A percentile compares a stretch with the other conserved stretches of the same genome.
Conservation (phyloP, 495 filamentous ascomycete genomes). For the Annulohypoxylon nitens region DNA sequence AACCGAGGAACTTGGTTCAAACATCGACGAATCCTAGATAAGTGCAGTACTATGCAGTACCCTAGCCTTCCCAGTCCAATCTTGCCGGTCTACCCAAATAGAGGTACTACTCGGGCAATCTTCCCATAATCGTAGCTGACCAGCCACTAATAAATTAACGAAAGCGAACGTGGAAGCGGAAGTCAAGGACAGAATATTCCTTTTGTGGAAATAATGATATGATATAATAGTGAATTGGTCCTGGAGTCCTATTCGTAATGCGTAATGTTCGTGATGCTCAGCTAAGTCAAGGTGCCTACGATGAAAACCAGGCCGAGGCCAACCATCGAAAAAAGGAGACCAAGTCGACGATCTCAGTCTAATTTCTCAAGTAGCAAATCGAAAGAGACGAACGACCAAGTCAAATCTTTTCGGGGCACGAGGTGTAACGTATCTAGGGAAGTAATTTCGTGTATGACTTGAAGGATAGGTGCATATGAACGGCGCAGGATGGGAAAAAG, state of each 20-base stretch:
- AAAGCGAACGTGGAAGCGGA: conserved; percentile 4
- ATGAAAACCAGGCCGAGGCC: conserved; percentile 4
- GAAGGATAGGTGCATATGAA: conserved; percentile 39
- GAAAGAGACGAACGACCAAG: background rate
- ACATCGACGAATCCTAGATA: conserved; percentile 3
- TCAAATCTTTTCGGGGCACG: background rate
- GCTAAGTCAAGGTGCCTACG: conserved; percentile 5
- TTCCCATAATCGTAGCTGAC: conserved; percentile 36
- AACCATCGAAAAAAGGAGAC: background rate
- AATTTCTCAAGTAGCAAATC: conserved; percentile 1
- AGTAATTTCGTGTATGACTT: conserved; percentile 27
- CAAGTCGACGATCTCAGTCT: background rate
- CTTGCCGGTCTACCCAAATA: conserved; percentile 1
- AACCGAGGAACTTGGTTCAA: conserved; percentile 20
- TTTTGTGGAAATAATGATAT: conserved; percentile 5
- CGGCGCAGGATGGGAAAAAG: conserved; percentile 18
- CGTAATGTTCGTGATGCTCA: conserved; percentile 13
- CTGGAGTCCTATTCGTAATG: background rate
- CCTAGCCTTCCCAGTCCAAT: too few relatives aligned
- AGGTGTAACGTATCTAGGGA: conserved; percentile 43
- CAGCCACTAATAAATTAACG: conserved; percentile 28
- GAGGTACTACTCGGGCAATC: conserved; percentile 35
- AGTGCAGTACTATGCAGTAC: background rate
- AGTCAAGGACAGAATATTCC: background rate
- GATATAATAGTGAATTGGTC: conserved; percentile 5